Evolutionary conservation across 2,329 filamentous ascomycete genomes (phyloP).

Genomic region (Aspergillus sp.): DNA sequence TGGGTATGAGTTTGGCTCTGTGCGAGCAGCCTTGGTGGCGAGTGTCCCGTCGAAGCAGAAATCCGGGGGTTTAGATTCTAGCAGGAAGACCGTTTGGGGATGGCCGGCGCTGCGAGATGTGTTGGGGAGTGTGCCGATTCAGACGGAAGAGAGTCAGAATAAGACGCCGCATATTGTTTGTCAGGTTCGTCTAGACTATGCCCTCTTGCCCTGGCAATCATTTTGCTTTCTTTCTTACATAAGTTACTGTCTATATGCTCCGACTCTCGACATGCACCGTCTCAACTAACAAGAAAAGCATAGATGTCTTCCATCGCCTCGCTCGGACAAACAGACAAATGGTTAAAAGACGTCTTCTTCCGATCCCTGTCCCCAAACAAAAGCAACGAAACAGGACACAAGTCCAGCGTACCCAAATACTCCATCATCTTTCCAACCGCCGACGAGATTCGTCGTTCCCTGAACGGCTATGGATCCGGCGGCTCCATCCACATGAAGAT

Average conservation of each 20-base stretch:
- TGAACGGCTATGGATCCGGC: conserved; percentile 77
- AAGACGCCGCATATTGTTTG: conserved; percentile 36
- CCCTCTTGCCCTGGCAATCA: not conserved
- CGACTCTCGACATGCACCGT: no score
- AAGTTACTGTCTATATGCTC: no score
- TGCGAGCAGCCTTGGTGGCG: conserved; percentile 72
- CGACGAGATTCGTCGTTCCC: conserved; percentile 70
- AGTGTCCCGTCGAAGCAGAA: conserved; percentile 72
- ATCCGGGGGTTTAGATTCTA: conserved; percentile 41
- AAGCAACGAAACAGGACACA: not conserved
- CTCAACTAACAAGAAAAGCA: conserved; percentile 23
- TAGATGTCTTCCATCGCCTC: conserved; percentile 83
- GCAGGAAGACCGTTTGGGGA: conserved; percentile 65
- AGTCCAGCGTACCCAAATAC: conserved; percentile 51
- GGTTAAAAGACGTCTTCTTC: conserved; percentile 69
- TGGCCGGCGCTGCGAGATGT: conserved; percentile 68
- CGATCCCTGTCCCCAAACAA: conserved; percentile 35
- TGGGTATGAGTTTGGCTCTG: conserved; percentile 66
- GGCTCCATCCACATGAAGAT: conserved; percentile 80
- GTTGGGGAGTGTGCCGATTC: conserved; percentile 55
- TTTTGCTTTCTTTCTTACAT: not conserved
- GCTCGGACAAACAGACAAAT: conserved; percentile 67
- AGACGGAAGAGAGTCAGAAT: conserved; percentile 11
- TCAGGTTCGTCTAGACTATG: conserved; percentile 29
- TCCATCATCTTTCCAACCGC: conserved; percentile 79